Evolutionary conservation across 176 grass and related monocot species (phyloP), one percentile per base, ranked within the genome.

Genomic region (Dactylis glomerata): DNA sequence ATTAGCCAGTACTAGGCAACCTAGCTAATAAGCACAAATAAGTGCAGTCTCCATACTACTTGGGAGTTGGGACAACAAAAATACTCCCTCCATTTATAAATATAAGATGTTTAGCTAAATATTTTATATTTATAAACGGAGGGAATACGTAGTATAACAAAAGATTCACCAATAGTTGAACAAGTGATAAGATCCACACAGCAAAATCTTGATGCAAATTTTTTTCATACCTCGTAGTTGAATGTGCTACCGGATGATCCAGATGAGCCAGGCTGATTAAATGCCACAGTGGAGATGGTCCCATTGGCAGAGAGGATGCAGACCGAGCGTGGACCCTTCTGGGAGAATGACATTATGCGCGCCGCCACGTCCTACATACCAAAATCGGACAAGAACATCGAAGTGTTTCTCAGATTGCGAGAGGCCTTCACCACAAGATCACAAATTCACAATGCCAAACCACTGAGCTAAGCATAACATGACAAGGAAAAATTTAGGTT

Each of bases 341-440:
- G 91, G 47, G 96, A 93, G 84, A 98, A 98, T 16, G 96, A 98
- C 76, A 98, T 82, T 75, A 98, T 90, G 51, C 91, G 92, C 0
- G 89, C 88, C 16, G 89, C 93, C 55, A 95, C 96, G 81, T 98
- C 93, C 96, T 98, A 57, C 44, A 33, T 41, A 51, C 51, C 9
- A 13, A 59, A 83, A 90, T 52, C 66, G 68, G 16, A 83, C 71
- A 68, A 75, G 59, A 82, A 36, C 58, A 54, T 19, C 13, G 27
- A 57, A 26, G 73, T n/a, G 17, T 45, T 50, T 45, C 37, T 67
- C 52, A 22, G 9, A 61, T 26, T 34, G 44, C 6, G 4, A 26
- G 20, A 38, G 20, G 30, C 41, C 28, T 45, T 58, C 76, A 13
- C 33, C 22, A 76, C 16, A 1, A 78, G 33, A 72, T 71, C 75